A percentile compares a stretch with the other conserved stretches of the same genome.
These are phyloP conservation scores for Ceratobasidium sp. DNA, from an alignment of 1,284 basidiomycete species.

Conservation along the genomic window DNA sequence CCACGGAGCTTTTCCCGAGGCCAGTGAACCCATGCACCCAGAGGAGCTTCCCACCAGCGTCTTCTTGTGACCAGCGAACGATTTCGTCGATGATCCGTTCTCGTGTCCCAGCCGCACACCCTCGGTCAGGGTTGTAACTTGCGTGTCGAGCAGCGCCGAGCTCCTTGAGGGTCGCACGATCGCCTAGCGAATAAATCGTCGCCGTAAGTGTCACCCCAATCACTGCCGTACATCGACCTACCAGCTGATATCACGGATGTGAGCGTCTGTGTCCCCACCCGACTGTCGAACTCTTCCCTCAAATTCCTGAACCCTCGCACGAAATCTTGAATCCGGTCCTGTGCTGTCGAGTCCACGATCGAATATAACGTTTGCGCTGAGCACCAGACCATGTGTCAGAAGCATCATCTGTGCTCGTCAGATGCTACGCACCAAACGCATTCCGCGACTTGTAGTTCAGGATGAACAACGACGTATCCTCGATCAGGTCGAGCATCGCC, in stretches of 20 bases:
- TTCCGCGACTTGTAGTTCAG: not conserved
- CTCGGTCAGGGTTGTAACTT: not conserved
- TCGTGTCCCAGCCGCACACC: not conserved
- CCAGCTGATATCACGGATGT: not conserved
- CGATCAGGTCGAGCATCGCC: conserved; percentile 1
- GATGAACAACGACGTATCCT: conserved; percentile 10
- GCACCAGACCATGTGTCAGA: not conserved
- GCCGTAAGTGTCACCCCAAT: not conserved
- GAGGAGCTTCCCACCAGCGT: not conserved
- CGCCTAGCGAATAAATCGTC: not conserved
- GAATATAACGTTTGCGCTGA: not conserved
- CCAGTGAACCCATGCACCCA: conserved; percentile 30
- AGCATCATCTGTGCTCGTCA: no score
- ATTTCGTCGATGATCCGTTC: not conserved
- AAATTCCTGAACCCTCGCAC: not conserved
- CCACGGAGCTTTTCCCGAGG: conserved; percentile 19
- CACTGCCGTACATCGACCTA: no score
- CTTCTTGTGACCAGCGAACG: not conserved
- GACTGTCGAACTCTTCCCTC: not conserved
- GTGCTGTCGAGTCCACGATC: not conserved
- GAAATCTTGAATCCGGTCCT: not conserved
- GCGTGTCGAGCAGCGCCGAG: not conserved
- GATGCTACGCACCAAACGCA: not conserved
- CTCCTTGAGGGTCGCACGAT: not conserved
- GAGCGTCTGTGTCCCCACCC: not conserved